Evolutionary conservation across 805 yeast genomes (phyloP), one percentile per base, ranked within the genome.

Genomic region (Hanseniaspora mollemarum): DNA sequence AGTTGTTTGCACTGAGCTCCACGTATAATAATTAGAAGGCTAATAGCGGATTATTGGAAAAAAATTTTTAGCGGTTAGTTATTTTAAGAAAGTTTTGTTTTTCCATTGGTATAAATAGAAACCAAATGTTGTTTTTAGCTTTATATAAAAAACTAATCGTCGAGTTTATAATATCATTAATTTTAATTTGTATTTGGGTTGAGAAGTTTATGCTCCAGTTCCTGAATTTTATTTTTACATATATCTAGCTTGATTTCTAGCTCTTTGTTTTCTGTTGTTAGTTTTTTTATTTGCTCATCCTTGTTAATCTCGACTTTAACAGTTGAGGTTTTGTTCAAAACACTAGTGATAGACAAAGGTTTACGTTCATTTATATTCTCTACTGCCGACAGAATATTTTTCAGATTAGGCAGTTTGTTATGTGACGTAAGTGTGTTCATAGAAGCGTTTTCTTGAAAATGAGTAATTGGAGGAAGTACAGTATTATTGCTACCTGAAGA

Each of bases 181-280:
- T 10, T 32, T 32, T 32, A 37, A 21, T 16, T 22, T 21, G 6
- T 6, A 15, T 5, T 21, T 21, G 9, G 7, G 4, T 25, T 15
- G 4, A 39, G 21, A 9, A 39, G 29, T 41, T 46, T 46, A 32
- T 41, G 24, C 18, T 46, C 51, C 4, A 46, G 44, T 28, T 46
- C 51, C 18, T 39, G n/a, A 13, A 46, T 46, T 25, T 46, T 46
- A 31, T 46, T 46, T 32, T 46, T 46, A 39, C 51, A 46, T 13
- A 46, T 46, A 32, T 46, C 51, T 3, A 46, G 33, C 35, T 46
- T 46, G 21, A 46, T 18, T 24, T 46, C 51, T 3, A 46, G 37
- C 10, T 46, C 51, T 15, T 46, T 46, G 28, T 46, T 46, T 32
- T 46, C 51, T 13, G 51, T 46, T 13, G 32, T 31, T 21, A 46